Percentiles rank a stretch among this genome's conserved stretches.
phyloP scores from a whole-genome alignment of 257 asterid species.

The Ilex asprella region DNA sequence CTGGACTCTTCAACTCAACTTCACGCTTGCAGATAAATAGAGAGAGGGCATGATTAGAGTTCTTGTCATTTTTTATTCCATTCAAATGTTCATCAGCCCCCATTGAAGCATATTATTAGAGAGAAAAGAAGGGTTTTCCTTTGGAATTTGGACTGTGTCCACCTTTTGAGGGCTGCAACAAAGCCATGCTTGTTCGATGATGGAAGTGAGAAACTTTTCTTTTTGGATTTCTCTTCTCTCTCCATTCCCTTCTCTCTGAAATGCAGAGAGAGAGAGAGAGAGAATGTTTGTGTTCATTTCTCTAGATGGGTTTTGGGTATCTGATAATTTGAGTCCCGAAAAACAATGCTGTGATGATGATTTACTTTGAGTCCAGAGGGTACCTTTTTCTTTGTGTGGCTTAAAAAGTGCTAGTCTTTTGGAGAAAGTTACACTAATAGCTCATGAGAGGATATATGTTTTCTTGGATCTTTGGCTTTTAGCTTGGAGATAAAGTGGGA shows the following conservation, averaged over 20 bases:
- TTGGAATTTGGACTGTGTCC: conserved; percentile 45
- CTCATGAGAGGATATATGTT: conserved; percentile 16
- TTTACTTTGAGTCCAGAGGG: conserved; percentile 19
- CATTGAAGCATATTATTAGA: conserved; percentile 13
- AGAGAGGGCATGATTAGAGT: conserved; percentile 27
- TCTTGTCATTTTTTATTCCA: conserved; percentile 21
- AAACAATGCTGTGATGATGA: conserved; percentile 30
- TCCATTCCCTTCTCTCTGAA: conserved; percentile 17
- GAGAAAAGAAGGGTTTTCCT: conserved; percentile 20
- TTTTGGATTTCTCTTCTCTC: conserved; percentile 19
- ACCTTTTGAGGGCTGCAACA: conserved; percentile 66
- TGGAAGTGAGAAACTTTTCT: conserved; percentile 11
- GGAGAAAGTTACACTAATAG: conserved; percentile 26
- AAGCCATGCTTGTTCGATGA: conserved; percentile 63
- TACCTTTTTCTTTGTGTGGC: conserved; percentile 27
- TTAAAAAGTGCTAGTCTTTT: conserved; percentile 20
- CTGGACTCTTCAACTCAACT: conserved; percentile 30
- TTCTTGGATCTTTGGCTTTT: conserved; percentile 14
- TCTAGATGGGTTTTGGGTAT: conserved; percentile 17
- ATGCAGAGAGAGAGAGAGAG: conserved; percentile 13
- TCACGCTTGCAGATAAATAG: conserved; percentile 37
- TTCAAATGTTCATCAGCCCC: conserved; percentile 11
- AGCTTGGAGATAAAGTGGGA: conserved; percentile 17
- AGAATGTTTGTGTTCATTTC: conserved; percentile 11
- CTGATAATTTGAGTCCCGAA: conserved; percentile 17